These are phyloP conservation scores for Pseudocercospora vitis DNA, from an alignment of 2,329 filamentous ascomycete genomes.

Conservation along the genomic window DNA sequence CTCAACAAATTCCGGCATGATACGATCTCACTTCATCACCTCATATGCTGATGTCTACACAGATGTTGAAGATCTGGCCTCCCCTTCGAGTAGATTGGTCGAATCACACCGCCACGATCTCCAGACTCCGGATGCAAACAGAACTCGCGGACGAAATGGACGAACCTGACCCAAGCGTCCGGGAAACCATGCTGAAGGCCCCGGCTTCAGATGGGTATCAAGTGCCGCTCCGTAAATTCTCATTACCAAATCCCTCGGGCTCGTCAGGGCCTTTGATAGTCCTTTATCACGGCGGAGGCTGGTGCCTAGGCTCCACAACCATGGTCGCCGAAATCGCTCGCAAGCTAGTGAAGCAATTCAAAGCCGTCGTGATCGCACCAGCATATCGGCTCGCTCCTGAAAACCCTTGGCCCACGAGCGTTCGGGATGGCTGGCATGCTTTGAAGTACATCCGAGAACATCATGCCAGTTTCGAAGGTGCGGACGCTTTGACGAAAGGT, in stretches of 20 bases:
- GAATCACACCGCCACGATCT: constrained; percentile 10
- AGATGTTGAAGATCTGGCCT: constrained; percentile 23
- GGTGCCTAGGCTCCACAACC: constrained; percentile 19
- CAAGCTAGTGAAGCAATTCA: constrained; percentile 16
- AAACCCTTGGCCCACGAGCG: constrained; percentile 45
- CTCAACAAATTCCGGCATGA: no score
- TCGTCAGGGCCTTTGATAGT: constrained; percentile 26
- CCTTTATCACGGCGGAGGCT: constrained; percentile 29
- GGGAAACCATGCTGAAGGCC: constrained; percentile 6
- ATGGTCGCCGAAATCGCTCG: constrained; percentile 21
- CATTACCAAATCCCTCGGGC: background rate
- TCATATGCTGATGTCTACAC: background rate
- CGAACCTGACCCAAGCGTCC: constrained; percentile 19
- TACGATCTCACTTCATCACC: background rate
- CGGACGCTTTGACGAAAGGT: no score
- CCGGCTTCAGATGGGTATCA: constrained; percentile 20
- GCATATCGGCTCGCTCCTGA: constrained; percentile 48
- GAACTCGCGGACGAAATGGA: constrained; percentile 23
- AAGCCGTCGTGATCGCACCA: constrained; percentile 19
- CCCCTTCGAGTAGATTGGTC: constrained; percentile 21
- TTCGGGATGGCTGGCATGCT: constrained; percentile 48
- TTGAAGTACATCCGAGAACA: constrained; percentile 46
- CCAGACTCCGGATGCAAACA: constrained; percentile 19
- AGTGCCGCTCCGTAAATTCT: constrained; percentile 17
- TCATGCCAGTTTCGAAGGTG: constrained; percentile 34